phyloP scores from a whole-genome alignment of 805 yeast genomes.

The Lipomyces lipofer region DNA sequence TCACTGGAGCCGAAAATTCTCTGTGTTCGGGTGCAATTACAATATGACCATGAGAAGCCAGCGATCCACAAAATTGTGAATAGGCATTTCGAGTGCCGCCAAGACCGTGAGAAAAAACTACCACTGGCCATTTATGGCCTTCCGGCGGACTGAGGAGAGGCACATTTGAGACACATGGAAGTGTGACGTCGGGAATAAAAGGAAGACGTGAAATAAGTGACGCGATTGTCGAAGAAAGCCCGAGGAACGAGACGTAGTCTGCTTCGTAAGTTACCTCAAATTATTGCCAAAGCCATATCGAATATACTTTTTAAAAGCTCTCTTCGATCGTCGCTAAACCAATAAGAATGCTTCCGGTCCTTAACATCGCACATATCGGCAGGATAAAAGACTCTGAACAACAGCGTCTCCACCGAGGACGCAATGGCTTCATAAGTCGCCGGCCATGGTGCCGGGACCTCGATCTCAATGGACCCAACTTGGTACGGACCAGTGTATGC shows the following conservation, averaged over 20 bases:
- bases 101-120: slow-evolving; percentile 33
- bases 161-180: slow-evolving; percentile 8
- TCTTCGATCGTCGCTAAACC: slow-evolving; percentile 29
- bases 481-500: slow-evolving; percentile 31
- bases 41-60: slow-evolving; percentile 33
- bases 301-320: slow-evolving; percentile 20
- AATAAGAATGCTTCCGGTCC: slow-evolving; percentile 16
- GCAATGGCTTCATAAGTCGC: slow-evolving; percentile 18
- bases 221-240: slow-evolving; percentile 6
- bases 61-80: slow-evolving; percentile 31
- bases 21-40: slow-evolving; percentile 42
- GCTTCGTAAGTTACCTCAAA: neutral
- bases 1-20: slow-evolving; percentile 63
- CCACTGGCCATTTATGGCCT: slow-evolving; percentile 30
- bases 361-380: slow-evolving; percentile 1
- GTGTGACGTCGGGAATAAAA: slow-evolving; percentile 17
- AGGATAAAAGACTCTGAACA: slow-evolving; percentile 33
- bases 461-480: slow-evolving; percentile 33
- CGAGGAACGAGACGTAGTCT: slow-evolving; percentile 14
- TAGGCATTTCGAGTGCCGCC: slow-evolving; percentile 34
- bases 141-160: slow-evolving; percentile 25
- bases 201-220: slow-evolving; percentile 22
- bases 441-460: slow-evolving; percentile 30
- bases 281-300: neutral
- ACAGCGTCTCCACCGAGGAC: slow-evolving; percentile 27